Base-by-base conservation (phyloP, 352 stramenopile genomes). In the Globisporangium echinulatum region DNA sequence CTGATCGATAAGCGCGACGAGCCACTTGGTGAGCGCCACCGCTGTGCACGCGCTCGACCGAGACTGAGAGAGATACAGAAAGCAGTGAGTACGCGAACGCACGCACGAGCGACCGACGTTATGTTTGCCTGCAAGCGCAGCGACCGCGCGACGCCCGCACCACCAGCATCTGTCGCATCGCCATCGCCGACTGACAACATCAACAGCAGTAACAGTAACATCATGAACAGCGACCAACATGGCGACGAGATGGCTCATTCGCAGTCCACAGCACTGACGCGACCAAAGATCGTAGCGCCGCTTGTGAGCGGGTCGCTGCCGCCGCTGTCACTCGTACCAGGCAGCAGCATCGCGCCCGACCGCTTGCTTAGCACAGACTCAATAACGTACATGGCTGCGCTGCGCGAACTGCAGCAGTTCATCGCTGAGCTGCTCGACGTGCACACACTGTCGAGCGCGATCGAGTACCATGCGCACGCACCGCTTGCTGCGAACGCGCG, bases 341-440 rank as follows among this genome's bases (percentile, higher is more conserved):
- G 4, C 43, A 47, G 43, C 46, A 50, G 46, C 40, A 44, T 50
- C 46, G 15, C 46, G 1, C 7, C 40, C 40, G 40, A 44, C n/a
- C 7, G 9, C 14, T 50, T 0, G 5, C 46, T 36, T 9, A 17
- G 10, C 3, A 8, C 38, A 11, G 9, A 40, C 39, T 50, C 46
- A 6, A 50, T n/a, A 44, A 17, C 52, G 38, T 83, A 78, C 60
- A 55, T 83, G 37, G 60, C 63, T 56, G 49, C 61, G 39, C 44
- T 83, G 49, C 54, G 58, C 43, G 59, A 62, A 2, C 54, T 71
- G 54, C 75, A 75, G 49, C 58, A 64, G 15, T 43, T 80, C 5
- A 42, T 81, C 43, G 58, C 62, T 11, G 60, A 71, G 25, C 46
- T 84, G 25, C 54, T 84, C 44, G 52, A 67, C 17, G 74, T 84